Evolutionary conservation across 345 rosid genomes (phyloP).

Genomic region (Turritis glabra): DNA sequence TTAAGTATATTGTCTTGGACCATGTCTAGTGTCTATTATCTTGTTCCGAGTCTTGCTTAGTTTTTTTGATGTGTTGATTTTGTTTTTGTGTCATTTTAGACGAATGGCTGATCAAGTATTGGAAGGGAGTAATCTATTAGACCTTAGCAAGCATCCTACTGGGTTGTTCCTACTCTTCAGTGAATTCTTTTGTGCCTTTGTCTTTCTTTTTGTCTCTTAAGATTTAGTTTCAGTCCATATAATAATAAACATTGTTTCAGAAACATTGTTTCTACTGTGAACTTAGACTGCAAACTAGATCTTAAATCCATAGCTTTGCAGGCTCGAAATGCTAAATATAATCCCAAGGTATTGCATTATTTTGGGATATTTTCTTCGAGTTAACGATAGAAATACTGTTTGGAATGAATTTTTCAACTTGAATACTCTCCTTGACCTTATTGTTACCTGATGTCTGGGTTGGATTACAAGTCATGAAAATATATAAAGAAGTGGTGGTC

Average conservation of each 20-base stretch:
- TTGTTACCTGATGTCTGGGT: background rate
- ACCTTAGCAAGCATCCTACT: constrained; percentile 87
- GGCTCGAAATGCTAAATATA: constrained; percentile 83
- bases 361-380: background rate
- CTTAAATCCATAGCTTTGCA: constrained; percentile 77
- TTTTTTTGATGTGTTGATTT: constrained; percentile 3
- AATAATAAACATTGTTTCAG: constrained; percentile 39
- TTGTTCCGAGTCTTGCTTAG: background rate
- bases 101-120: constrained; percentile 78
- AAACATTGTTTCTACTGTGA: constrained; percentile 79
- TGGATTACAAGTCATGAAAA: background rate
- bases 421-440: background rate
- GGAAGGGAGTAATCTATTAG: constrained; percentile 97
- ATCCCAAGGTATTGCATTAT: constrained; percentile 58
- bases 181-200: constrained; percentile 41
- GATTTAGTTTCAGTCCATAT: no score
- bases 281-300: constrained; percentile 75
- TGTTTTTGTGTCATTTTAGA: constrained; percentile 6
- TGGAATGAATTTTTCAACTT: background rate
- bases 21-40: background rate
- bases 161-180: constrained; percentile 98
- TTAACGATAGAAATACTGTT: no score
- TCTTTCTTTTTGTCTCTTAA: background rate
- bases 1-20: background rate
- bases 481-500: background rate